phyloP scores from a whole-genome alignment of 2,329 filamentous ascomycete genomes.

The Chaetomiaceae sp. region DNA sequence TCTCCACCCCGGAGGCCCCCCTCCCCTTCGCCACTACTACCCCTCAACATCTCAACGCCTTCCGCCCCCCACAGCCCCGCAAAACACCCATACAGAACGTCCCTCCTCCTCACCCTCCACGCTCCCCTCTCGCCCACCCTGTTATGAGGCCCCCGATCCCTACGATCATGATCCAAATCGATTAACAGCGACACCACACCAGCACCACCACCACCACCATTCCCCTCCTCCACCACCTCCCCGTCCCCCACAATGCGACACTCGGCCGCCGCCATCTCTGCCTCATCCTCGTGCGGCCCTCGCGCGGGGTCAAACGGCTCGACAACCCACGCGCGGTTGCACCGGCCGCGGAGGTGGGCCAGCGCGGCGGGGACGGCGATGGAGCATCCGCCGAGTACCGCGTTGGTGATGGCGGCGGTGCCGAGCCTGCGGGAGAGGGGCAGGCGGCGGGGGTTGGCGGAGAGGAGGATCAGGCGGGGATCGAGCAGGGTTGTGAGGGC shows the following conservation, averaged over 20 bases:
- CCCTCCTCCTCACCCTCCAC: slow-evolving; percentile 19
- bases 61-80: neutral
- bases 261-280: slow-evolving; percentile 11
- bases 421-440: neutral
- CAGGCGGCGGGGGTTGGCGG: slow-evolving; percentile 17
- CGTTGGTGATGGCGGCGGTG: slow-evolving; percentile 8
- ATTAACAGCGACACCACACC: slow-evolving; percentile 17
- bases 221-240: neutral
- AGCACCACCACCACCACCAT: no score
- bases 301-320: slow-evolving; percentile 25
- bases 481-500: slow-evolving; percentile 17
- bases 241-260: neutral
- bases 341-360: slow-evolving; percentile 16
- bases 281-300: no score
- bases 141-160: slow-evolving; percentile 12
- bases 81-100: slow-evolving; percentile 15
- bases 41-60: neutral
- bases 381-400: slow-evolving; percentile 18
- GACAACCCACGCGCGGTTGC: slow-evolving; percentile 22
- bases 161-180: slow-evolving; percentile 18
- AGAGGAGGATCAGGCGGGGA: slow-evolving; percentile 15
- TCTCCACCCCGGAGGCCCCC: slow-evolving; percentile 3
- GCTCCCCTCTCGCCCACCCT: neutral
- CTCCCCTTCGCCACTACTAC: neutral
- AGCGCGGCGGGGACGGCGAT: slow-evolving; percentile 20